Evolutionary conservation across 257 asterid species (phyloP), one percentile per base, ranked within the genome.

Genomic region (Orobanche coerulescens): DNA sequence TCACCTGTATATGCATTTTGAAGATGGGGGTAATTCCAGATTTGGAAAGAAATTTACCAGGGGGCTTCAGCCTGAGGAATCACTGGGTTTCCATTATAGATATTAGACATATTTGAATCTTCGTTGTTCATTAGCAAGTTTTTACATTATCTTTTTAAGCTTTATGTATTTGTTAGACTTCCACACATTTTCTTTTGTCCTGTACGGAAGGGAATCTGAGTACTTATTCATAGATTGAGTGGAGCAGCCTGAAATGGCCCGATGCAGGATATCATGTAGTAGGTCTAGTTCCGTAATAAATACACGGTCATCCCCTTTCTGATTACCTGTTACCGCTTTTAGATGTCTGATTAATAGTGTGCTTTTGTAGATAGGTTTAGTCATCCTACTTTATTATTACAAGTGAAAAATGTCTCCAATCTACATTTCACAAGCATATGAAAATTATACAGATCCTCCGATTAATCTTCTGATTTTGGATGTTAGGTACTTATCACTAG

Each of bases 1-100:
- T n/a, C n/a, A n/a, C n/a, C n/a, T 14, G 16, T 42, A 1, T 42
- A 42, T 42, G 49, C 49, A 42, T 42, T 0, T 6, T 42, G 16
- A 0, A 42, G 10, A 15, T 43, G 22, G 23, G 23, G 22, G 23
- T 30, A 30, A 30, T 43, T 43, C 15, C 50, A 3, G 2, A 43
- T 15, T 43, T 43, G 20, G 22, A 33, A 30, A 26, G 25, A 68
- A 51, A 44, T 54, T 13, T 44, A 46, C 14, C 22, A 46, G 46
- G 13, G 34, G 52, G 47, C 42, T 10, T 58, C 63, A 28, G 62
- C 46, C 62, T 11, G 43, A 47, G 26, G 47, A 11, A 59, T 47
- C 37, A n/a, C 61, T 39, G n/a, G 23, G 20, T 34, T 11, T 47
- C 13, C 33, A 62, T 39, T 66, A n/a, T 13, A 40, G 9, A 6